Conservation (phyloP, 768 basidiomycete genomes). For the Boletales sp. region DNA sequence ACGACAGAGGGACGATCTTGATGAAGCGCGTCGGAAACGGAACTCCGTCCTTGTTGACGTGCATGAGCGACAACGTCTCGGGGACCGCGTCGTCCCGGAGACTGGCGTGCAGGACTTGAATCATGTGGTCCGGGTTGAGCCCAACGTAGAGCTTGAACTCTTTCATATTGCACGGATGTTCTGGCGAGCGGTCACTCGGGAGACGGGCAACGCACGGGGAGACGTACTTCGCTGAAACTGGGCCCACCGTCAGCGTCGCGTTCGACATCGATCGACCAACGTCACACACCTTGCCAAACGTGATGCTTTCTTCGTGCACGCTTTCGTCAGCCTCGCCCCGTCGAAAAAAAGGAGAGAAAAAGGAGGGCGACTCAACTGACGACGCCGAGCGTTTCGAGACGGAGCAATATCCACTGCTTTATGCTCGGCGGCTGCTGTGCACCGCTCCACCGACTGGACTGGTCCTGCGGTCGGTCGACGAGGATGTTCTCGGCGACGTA, state of each 20-base stretch:
- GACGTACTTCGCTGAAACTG: constrained; percentile 29
- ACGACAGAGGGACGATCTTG: constrained; percentile 77
- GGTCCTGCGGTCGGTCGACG: constrained; percentile 58
- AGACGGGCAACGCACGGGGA: neutral
- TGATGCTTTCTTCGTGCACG: constrained; percentile 54
- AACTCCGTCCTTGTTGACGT: constrained; percentile 54
- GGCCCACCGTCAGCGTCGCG: neutral
- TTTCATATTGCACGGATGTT: constrained; percentile 68
- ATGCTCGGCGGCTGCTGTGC: constrained; percentile 51
- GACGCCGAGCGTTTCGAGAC: constrained; percentile 54
- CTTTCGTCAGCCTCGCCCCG: neutral
- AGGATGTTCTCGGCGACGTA: constrained; percentile 71
- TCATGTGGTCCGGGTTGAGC: constrained; percentile 59
- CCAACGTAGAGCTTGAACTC: constrained; percentile 75
- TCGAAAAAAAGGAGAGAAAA: neutral
- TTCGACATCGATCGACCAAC: neutral
- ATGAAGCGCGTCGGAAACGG: constrained; percentile 64
- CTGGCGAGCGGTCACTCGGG: constrained; percentile 34
- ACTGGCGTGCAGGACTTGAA: constrained; percentile 56
- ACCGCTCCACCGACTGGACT: constrained; percentile 73
- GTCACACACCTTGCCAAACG: constrained; percentile 70
- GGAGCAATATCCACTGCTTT: constrained; percentile 70
- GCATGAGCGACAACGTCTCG: constrained; percentile 61
- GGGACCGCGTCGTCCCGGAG: constrained; percentile 63
- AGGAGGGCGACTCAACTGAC: constrained; percentile 52